phyloP scores from a whole-genome alignment of 371 early-diverging fungal species.

The Mucor racemosus region DNA sequence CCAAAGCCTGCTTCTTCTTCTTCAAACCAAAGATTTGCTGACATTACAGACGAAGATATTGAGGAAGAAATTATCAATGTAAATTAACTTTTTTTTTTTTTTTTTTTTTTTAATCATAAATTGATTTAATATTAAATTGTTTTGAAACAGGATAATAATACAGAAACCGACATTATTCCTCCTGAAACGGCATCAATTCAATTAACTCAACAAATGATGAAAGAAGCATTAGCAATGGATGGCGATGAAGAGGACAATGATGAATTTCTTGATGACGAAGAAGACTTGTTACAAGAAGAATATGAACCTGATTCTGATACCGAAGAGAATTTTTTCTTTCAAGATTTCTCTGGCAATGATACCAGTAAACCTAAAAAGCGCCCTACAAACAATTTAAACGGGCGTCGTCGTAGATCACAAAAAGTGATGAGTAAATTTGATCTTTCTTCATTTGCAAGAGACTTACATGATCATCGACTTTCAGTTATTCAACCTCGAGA shows the following conservation, averaged over 20 bases:
- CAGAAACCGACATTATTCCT: not conserved
- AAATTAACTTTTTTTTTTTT: not conserved
- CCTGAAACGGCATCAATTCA: not conserved
- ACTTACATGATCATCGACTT: conserved; percentile 49
- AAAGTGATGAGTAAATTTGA: conserved; percentile 30
- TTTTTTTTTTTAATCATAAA: not conserved
- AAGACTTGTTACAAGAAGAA: conserved; percentile 13
- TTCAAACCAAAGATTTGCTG: not conserved
- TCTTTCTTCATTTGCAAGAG: conserved; percentile 45
- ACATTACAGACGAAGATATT: not conserved
- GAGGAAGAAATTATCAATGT: not conserved
- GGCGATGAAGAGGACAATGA: not conserved
- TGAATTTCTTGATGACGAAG: not conserved
- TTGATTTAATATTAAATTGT: not conserved
- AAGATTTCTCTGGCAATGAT: conserved; percentile 37
- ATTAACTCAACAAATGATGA: not conserved
- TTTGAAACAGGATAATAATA: not conserved
- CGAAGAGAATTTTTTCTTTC: conserved; percentile 44
- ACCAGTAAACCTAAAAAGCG: conserved; percentile 8
- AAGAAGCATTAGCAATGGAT: not conserved
- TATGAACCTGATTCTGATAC: conserved; percentile 38
- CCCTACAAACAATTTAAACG: not conserved
- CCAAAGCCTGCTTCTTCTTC: conserved; percentile 16
- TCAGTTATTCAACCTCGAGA: conserved; percentile 47
- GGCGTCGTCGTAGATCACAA: conserved; percentile 11